Percentiles rank a stretch among this genome's conserved stretches.
phyloP scores from a whole-genome alignment of 225 moss, liverwort and hornwort species.

The Pleurozium schreberi region DNA sequence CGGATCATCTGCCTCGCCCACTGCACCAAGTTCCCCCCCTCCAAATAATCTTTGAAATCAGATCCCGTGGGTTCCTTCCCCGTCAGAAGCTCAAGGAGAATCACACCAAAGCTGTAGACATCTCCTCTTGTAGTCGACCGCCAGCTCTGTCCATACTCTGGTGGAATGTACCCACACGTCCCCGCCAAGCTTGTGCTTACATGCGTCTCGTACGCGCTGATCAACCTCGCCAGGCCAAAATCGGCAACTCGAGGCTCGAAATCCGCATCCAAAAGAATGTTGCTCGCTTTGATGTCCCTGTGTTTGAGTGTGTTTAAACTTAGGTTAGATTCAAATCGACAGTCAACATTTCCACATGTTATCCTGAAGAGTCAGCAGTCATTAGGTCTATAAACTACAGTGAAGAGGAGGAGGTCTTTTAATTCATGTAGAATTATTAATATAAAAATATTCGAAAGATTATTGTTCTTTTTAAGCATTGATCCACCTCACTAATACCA shows the following conservation, averaged over 20 bases:
- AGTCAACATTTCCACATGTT: background rate
- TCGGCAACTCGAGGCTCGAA: conserved; percentile 86
- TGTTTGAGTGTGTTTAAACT: background rate
- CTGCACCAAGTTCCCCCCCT: conserved; percentile 45
- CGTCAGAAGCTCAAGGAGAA: conserved; percentile 38
- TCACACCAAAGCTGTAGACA: conserved; percentile 69
- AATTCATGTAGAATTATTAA: background rate
- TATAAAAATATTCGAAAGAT: background rate
- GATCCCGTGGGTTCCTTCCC: conserved; percentile 49
- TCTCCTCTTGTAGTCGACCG: conserved; percentile 46
- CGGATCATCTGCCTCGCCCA: conserved; percentile 40
- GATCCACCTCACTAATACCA: background rate
- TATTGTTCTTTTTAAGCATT: background rate
- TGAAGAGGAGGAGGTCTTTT: background rate
- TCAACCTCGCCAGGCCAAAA: conserved; percentile 52
- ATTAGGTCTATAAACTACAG: background rate
- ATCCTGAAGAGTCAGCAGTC: background rate
- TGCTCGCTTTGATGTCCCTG: conserved; percentile 82
- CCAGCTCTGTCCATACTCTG: conserved; percentile 54
- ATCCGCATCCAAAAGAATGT: conserved; percentile 65
- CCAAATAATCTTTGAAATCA: conserved; percentile 29
- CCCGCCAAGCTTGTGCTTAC: conserved; percentile 49
- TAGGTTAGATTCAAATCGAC: background rate
- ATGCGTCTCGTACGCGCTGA: conserved; percentile 50
- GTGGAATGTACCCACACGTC: conserved; percentile 48